Evolutionary conservation across 305 asterid genomes (phyloP), one percentile per base, ranked within the genome.

Genomic region (Fraxinus angustifolia): DNA sequence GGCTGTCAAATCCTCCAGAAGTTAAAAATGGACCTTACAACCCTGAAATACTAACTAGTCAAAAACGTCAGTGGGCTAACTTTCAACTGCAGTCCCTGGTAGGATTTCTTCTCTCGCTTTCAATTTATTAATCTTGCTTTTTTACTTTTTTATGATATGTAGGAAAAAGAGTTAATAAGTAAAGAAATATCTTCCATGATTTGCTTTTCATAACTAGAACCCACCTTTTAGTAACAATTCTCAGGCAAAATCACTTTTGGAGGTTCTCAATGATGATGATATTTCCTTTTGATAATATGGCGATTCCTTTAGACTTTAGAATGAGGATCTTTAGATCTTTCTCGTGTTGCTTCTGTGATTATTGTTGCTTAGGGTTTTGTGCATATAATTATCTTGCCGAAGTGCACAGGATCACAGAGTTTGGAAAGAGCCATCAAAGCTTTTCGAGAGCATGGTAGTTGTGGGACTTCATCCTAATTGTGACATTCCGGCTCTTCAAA

Each of bases 61-160:
- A 90, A 87, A 96, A 96, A 81, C 98, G 99, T 50, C 99, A 96
- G 88, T 96, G 99, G 99, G 98, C 99, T 76, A 92, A 87, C 91
- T 90, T 93, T 88, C 99, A 96, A 85, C 84, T 93, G 91, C 98
- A 94, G 87, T 88, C 92, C 84, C 90, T 93, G 97, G 99, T 96
- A 89, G 38, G 90, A 53, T 84, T 79, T 86, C 79, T 83, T 82
- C 76, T 81, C 85, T 26, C 73, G 4, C 73, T 30, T n/a, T 30
- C 28, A 30, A 68, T 68, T 31, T 68, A 14, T 68, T 68, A 68
- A 68, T 28, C 21, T 6, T 28, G 74, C 40, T 68, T 30, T 8
- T 68, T 68, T 68, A 28, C 12, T 68, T 12, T 68, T 23, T 68
- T 31, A 17, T 68, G 38, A 68, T 68, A 11, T 68, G 40, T 31